A percentile compares a stretch with the other conserved stretches of the same genome.
Evolutionary conservation across 345 rosid species (phyloP).

Genomic region (Trapa incisa): DNA sequence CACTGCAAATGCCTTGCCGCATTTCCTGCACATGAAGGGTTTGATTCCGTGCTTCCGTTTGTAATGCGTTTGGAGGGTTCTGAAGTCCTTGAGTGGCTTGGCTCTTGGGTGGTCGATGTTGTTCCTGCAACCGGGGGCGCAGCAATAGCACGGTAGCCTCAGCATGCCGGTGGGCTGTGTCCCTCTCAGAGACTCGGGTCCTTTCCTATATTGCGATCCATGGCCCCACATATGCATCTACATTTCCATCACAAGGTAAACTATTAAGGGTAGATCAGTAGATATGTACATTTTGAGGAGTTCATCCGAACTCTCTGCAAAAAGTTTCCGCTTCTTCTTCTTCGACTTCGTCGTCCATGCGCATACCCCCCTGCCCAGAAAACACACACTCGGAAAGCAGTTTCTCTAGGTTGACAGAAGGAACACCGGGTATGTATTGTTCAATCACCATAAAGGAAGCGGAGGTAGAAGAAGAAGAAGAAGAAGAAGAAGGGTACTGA

Average conservation of each 20-base stretch:
- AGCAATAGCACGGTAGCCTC: conserved; percentile 62
- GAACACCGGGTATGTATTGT: conserved; percentile 56
- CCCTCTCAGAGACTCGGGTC: conserved; percentile 56
- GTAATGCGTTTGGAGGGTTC: conserved; percentile 68
- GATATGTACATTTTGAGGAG: too few relatives aligned
- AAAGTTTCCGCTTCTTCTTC: too few relatives aligned
- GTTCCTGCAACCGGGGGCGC: conserved; percentile 54
- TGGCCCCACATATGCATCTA: conserved; percentile 67
- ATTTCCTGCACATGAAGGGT: conserved; percentile 65
- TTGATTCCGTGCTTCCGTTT: conserved; percentile 61
- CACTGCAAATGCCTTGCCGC: conserved; percentile 58
- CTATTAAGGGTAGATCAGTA: too few relatives aligned
- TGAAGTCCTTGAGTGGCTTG: conserved; percentile 55
- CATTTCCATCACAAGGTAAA: background rate
- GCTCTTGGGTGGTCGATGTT: conserved; percentile 65
- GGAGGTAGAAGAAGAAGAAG: background rate
- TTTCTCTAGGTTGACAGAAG: conserved; percentile 28
- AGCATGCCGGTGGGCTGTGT: conserved; percentile 62
- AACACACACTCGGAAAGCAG: conserved; percentile 54
- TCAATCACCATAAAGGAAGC: conserved; percentile 14
- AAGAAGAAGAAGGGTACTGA: background rate
- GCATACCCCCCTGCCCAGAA: background rate
- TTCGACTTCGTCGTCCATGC: too few relatives aligned
- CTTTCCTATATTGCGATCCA: conserved; percentile 50
- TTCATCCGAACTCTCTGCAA: too few relatives aligned